A percentile compares a stretch with the other conserved stretches of the same genome.
phyloP scores from a whole-genome alignment of 1,284 basidiomycete genomes.

The Ustilago lituana region DNA sequence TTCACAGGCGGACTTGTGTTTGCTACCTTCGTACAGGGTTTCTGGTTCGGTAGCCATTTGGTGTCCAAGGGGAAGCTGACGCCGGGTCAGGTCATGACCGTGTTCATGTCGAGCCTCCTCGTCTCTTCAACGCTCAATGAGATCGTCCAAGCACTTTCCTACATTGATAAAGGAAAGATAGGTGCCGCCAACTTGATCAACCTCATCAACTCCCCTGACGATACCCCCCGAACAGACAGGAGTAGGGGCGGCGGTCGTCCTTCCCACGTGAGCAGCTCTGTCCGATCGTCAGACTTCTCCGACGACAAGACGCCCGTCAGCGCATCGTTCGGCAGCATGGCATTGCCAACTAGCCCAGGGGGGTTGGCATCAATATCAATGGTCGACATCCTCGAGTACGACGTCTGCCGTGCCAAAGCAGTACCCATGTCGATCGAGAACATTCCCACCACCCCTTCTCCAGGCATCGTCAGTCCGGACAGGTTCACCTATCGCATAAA shows the following conservation, averaged over 20 bases:
- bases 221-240: background rate
- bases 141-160: slow-evolving; percentile 81
- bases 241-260: background rate
- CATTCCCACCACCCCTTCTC: slow-evolving; percentile 30
- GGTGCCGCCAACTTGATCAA: slow-evolving; percentile 79
- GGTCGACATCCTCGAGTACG: slow-evolving; percentile 30
- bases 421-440: slow-evolving; percentile 49
- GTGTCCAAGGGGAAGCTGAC: slow-evolving; percentile 77
- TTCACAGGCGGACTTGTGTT: slow-evolving; percentile 78
- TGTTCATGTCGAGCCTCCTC: slow-evolving; percentile 95
- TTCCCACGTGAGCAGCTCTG: slow-evolving; percentile 4
- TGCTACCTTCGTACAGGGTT: slow-evolving; percentile 93
- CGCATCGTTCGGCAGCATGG: background rate
- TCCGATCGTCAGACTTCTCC: slow-evolving; percentile 15
- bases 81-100: slow-evolving; percentile 85
- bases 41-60: slow-evolving; percentile 92
- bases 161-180: slow-evolving; percentile 84
- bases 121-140: slow-evolving; percentile 86
- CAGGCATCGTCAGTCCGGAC: slow-evolving; percentile 14
- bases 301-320: slow-evolving; percentile 11
- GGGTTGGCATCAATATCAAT: background rate
- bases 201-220: slow-evolving; percentile 70
- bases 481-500: slow-evolving; percentile 11
- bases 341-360: background rate
- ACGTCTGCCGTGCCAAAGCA: slow-evolving; percentile 26